Conservation (phyloP, 176 grass and related monocot genomes). For the Urochloa ruziziensis region DNA sequence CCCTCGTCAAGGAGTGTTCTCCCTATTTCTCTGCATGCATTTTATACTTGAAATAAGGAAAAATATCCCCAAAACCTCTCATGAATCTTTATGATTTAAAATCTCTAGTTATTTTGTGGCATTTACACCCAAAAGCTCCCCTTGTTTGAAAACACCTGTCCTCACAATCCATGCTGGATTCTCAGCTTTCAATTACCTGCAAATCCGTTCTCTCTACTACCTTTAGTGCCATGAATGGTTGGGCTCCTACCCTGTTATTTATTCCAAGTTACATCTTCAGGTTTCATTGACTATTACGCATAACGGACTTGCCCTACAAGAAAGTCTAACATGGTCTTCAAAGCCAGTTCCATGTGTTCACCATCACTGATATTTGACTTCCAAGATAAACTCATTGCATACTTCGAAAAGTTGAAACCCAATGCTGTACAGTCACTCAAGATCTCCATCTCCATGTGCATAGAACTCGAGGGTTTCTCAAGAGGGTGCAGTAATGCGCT, state of each 20-base stretch:
- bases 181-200: neutral
- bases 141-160: neutral
- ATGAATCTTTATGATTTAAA: neutral
- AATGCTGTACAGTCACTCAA: neutral
- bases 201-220: neutral
- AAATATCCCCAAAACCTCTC: neutral
- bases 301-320: neutral
- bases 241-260: neutral
- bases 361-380: neutral
- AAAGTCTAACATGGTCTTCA: neutral
- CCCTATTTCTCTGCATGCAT: neutral
- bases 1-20: neutral
- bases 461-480: neutral
- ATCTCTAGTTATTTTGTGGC: neutral
- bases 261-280: constrained; percentile 5
- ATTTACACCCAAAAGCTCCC: constrained; percentile 7
- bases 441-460: neutral
- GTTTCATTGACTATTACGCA: constrained; percentile 14
- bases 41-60: neutral
- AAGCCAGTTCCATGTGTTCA: constrained; percentile 1
- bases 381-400: neutral
- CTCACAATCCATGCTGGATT: constrained; percentile 3
- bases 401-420: neutral
- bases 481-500: neutral
- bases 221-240: neutral